Conservation (phyloP, 192 early-diverging fungal genomes). For the Funneliformis mosseae region DNA sequence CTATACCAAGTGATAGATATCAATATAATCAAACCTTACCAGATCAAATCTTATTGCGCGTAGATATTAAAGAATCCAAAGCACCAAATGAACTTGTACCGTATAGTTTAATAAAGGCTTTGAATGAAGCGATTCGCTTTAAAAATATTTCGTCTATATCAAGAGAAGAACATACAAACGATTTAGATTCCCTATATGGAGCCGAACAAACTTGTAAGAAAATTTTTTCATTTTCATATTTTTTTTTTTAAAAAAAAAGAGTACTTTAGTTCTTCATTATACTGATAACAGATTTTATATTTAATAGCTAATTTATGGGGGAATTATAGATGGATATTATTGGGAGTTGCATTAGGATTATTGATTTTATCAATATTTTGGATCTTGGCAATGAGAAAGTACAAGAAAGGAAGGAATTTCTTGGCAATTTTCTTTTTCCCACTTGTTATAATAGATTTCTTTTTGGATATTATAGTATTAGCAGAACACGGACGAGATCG, state of each 20-base stretch:
- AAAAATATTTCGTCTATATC: background rate
- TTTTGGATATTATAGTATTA: background rate
- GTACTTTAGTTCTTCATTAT: background rate
- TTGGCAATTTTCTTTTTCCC: background rate
- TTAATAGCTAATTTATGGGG: background rate
- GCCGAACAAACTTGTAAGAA: background rate
- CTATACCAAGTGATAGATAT: background rate
- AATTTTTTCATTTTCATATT: too few species aligned
- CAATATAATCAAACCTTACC: background rate
- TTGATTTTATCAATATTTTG: background rate
- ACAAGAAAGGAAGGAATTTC: background rate
- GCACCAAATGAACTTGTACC: background rate
- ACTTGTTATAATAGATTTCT: background rate
- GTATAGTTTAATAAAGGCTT: background rate
- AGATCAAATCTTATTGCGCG: constrained; percentile 5
- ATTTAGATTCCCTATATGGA: background rate
- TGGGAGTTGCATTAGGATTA: background rate
- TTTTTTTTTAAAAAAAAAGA: background rate
- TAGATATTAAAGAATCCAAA: background rate
- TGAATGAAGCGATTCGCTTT: background rate
- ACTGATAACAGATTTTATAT: background rate
- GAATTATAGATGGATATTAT: background rate
- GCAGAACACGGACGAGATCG: background rate
- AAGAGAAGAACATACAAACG: background rate
- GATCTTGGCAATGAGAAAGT: background rate